phyloP scores from a whole-genome alignment of 352 stramenopile genomes.

The Phytopythium litorale region DNA sequence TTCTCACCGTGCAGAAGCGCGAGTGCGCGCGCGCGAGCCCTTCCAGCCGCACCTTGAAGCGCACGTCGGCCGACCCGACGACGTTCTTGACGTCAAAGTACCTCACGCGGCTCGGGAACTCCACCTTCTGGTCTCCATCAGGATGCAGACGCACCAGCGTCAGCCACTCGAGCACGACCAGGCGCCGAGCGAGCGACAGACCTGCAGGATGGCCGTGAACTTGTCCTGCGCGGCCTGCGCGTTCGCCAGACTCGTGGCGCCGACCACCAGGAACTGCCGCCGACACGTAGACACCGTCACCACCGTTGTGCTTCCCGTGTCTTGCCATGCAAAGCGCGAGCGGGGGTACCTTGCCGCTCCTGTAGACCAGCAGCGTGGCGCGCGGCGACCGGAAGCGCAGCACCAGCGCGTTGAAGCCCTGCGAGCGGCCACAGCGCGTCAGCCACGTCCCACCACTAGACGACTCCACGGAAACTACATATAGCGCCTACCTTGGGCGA shows the following conservation, averaged over 20 bases:
- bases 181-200: constrained; percentile 8
- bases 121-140: constrained; percentile 63
- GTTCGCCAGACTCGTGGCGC: constrained; percentile 33
- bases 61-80: constrained; percentile 90
- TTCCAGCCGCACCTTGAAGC: constrained; percentile 77
- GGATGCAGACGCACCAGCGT: background rate
- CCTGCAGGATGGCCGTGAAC: constrained; percentile 53
- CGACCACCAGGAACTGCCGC: constrained; percentile 61
- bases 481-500: constrained; percentile 44
- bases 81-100: constrained; percentile 79
- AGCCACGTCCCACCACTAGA: background rate
- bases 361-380: constrained; percentile 57
- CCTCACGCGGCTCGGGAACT: constrained; percentile 36
- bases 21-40: constrained; percentile 53
- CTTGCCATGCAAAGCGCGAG: too few species aligned
- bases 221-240: constrained; percentile 48
- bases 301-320: too few species aligned
- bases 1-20: constrained; percentile 61
- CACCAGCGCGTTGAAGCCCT: constrained; percentile 65
- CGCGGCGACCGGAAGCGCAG: constrained; percentile 57
- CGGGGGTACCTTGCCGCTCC: constrained; percentile 56
- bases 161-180: background rate
- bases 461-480: too few species aligned
- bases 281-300: too few species aligned
- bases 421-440: background rate